Evolutionary conservation across 768 basidiomycete genomes (phyloP).

Genomic region (Pulveroboletus frians): DNA sequence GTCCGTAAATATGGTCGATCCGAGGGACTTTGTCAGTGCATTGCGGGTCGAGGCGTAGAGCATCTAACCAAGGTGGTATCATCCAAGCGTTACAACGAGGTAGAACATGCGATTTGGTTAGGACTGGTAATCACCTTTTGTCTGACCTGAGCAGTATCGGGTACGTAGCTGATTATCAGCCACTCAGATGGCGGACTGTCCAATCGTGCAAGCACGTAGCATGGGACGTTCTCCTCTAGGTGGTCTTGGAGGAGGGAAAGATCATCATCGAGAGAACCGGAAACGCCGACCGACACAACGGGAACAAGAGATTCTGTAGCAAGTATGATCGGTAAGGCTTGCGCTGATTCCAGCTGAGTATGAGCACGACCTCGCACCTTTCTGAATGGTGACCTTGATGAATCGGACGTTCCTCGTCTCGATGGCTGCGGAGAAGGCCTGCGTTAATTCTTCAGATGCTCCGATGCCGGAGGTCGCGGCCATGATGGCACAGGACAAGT

Average conservation of each 20-base stretch:
- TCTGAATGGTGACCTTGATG: constrained; percentile 68
- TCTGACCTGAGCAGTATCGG: constrained; percentile 73
- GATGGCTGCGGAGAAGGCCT: constrained; percentile 55
- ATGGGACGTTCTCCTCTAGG: constrained; percentile 56
- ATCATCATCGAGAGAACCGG: constrained; percentile 57
- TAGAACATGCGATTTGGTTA: neutral
- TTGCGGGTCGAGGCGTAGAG: constrained; percentile 78
- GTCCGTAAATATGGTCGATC: constrained; percentile 66
- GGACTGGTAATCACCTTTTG: constrained; percentile 55
- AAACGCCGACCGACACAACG: constrained; percentile 44
- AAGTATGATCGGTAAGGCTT: constrained; percentile 22
- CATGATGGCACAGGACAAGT: constrained; percentile 37
- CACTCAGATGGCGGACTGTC: constrained; percentile 61
- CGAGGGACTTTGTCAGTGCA: constrained; percentile 65
- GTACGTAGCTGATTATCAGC: constrained; percentile 76
- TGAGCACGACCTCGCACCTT: constrained; percentile 48
- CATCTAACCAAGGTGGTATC: constrained; percentile 50
- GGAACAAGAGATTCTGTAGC: constrained; percentile 62
- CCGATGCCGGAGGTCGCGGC: constrained; percentile 70
- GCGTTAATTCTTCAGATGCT: constrained; percentile 52
- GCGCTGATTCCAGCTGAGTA: constrained; percentile 3
- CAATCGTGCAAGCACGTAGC: constrained; percentile 69
- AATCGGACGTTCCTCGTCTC: constrained; percentile 54
- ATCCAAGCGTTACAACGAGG: neutral
- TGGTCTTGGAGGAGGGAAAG: constrained; percentile 52